Conservation (phyloP, 495 filamentous ascomycete genomes). For the Pseudevernia furfuracea region DNA sequence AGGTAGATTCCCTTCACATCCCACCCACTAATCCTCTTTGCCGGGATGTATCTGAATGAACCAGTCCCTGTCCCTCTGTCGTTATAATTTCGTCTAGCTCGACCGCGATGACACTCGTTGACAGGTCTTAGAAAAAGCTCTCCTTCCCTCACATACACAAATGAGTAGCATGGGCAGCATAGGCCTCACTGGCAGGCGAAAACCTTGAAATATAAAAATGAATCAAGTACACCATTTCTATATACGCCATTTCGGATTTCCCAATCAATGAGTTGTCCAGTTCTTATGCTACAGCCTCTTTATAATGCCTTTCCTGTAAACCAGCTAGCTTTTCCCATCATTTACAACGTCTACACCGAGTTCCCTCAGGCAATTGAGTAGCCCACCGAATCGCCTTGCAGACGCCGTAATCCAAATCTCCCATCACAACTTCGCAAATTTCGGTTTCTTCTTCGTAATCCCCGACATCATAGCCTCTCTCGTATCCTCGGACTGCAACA, state of each 20-base stretch:
- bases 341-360: not conserved
- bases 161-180: not conserved
- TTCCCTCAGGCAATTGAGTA: not conserved
- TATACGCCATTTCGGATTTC: not conserved
- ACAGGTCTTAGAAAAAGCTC: too few species aligned
- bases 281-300: too few species aligned
- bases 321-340: too few species aligned
- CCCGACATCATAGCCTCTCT: conserved; percentile 64
- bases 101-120: too few species aligned
- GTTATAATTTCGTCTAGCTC: too few species aligned
- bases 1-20: not conserved
- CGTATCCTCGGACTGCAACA: conserved; percentile 76
- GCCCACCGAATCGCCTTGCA: not conserved
- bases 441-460: conserved; percentile 69
- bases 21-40: not conserved
- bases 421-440: conserved; percentile 78
- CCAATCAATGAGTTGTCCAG: too few species aligned
- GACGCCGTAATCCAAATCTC: not conserved
- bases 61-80: too few species aligned
- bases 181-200: not conserved
- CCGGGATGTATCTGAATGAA: too few species aligned
- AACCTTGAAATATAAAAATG: not conserved
- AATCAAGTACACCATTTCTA: not conserved
- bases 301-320: too few species aligned
- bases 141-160: too few species aligned